A percentile compares a stretch with the other conserved stretches of the same genome.
These are phyloP conservation scores for Cantharellus cinnabarinus DNA, from an alignment of 768 basidiomycete genomes.

Conservation along the genomic window DNA sequence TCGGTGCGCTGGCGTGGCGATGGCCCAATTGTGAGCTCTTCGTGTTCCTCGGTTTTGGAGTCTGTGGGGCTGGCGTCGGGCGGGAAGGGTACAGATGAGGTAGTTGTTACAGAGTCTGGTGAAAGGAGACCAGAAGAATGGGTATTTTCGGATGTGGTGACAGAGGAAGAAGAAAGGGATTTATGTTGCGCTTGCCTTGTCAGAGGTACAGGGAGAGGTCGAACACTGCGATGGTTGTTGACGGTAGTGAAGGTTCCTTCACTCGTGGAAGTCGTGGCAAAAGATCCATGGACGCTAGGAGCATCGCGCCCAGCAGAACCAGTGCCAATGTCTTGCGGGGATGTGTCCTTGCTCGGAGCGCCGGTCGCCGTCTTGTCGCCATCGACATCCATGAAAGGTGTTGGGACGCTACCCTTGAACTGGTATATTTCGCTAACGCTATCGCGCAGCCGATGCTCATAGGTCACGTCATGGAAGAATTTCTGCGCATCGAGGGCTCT, in stretches of 20 bases:
- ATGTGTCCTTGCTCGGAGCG: neutral
- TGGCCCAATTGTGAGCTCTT: neutral
- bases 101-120: neutral
- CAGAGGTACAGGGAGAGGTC: neutral
- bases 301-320: neutral
- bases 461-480: slow-evolving; percentile 98
- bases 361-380: slow-evolving; percentile 9
- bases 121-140: neutral
- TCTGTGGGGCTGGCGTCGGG: neutral
- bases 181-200: neutral
- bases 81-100: slow-evolving; percentile 1
- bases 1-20: neutral
- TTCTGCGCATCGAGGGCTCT: slow-evolving; percentile 93
- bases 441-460: slow-evolving; percentile 88
- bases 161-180: neutral
- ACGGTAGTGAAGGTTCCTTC: neutral
- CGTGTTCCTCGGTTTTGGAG: neutral
- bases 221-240: neutral
- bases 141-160: neutral
- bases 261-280: neutral
- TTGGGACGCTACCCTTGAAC: slow-evolving; percentile 65
- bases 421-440: slow-evolving; percentile 80
- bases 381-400: slow-evolving; percentile 57
- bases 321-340: neutral
- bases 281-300: neutral